Conservation (phyloP, 192 early-diverging fungal genomes). For the Entophlyctis luteolus region DNA sequence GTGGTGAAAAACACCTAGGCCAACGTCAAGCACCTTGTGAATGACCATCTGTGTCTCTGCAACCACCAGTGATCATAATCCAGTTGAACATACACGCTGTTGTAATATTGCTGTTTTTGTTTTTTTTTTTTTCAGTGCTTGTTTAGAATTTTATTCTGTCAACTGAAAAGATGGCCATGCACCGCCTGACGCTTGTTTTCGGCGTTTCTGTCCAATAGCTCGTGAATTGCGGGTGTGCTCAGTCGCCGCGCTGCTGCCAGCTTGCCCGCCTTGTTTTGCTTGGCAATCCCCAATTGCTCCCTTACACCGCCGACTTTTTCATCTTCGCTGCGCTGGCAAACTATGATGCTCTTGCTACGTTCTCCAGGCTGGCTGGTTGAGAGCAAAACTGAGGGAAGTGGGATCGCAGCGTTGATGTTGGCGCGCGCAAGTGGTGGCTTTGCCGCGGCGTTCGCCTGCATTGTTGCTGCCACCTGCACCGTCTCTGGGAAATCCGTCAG, state of each 20-base stretch:
- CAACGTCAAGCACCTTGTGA: too few species aligned
- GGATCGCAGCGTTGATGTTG: background rate
- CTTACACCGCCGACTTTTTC: background rate
- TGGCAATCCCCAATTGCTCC: background rate
- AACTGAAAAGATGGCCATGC: slow-evolving; percentile 8
- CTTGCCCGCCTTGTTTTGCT: background rate
- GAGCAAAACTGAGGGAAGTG: background rate
- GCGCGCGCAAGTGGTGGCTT: background rate
- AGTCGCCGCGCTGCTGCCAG: background rate
- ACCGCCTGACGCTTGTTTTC: background rate
- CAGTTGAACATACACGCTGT: too few species aligned
- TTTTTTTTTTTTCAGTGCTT: too few species aligned
- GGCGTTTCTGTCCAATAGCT: background rate
- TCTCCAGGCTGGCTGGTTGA: background rate
- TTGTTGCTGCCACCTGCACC: background rate
- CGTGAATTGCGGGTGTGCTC: background rate
- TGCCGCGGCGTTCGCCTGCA: background rate
- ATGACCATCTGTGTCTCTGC: too few species aligned
- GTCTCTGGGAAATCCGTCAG: background rate
- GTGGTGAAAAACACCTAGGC: slow-evolving; percentile 96
- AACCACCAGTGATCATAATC: too few species aligned
- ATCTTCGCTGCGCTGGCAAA: background rate
- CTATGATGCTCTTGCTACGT: background rate
- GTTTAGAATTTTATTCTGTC: background rate
- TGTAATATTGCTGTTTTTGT: too few species aligned